Evolutionary conservation across 352 stramenopile species (phyloP).

Genomic region (Pythium phragmiticola): DNA sequence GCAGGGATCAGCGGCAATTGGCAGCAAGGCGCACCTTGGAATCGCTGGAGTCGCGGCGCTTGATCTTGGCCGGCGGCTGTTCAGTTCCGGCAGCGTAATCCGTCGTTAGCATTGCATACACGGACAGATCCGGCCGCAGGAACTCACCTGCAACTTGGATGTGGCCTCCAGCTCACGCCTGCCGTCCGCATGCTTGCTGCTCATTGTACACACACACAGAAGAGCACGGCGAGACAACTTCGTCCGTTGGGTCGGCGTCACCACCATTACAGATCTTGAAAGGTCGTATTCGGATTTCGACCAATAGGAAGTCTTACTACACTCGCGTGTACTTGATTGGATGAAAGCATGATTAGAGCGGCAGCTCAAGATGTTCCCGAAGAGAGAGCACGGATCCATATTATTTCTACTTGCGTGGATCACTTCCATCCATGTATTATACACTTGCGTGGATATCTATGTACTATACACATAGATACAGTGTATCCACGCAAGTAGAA

Average conservation of each 20-base stretch:
- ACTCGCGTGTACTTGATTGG: background rate
- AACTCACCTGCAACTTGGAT: constrained; percentile 21
- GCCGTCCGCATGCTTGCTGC: constrained; percentile 24
- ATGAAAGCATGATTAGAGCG: background rate
- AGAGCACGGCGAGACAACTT: too few species aligned
- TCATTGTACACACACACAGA: constrained; percentile 23
- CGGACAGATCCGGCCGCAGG: background rate
- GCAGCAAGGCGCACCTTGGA: constrained; percentile 24
- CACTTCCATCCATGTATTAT: too few species aligned
- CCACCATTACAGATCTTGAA: constrained; percentile 22
- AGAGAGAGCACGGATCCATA: too few species aligned
- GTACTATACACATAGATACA: too few species aligned
- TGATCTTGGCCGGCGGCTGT: constrained; percentile 28
- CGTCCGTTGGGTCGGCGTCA: too few species aligned
- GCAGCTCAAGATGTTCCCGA: too few species aligned
- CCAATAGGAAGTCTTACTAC: constrained; percentile 5
- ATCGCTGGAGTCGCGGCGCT: constrained; percentile 33
- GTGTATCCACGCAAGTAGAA: background rate
- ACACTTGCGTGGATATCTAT: too few species aligned
- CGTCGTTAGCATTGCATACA: background rate
- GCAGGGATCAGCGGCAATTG: too few species aligned
- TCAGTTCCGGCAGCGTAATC: background rate
- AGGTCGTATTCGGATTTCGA: constrained; percentile 17
- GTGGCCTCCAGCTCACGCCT: constrained; percentile 28
- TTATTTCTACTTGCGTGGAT: too few species aligned